phyloP scores from a whole-genome alignment of 441 rosid species.

The Pelargonium australe region DNA sequence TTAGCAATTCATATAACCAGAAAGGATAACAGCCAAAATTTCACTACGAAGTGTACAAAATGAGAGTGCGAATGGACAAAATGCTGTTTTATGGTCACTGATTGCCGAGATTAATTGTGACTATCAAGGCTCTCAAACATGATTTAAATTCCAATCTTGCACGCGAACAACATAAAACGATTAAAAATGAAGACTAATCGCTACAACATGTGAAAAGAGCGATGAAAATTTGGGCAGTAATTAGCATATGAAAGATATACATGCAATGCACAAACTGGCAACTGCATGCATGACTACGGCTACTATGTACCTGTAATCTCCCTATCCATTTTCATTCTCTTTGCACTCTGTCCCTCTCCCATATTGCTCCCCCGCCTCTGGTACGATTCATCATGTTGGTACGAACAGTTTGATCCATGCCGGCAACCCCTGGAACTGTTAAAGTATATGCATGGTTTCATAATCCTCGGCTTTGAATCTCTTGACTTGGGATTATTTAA shows the following conservation, averaged over 20 bases:
- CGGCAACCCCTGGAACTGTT: conserved; percentile 92
- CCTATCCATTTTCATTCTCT: conserved; percentile 90
- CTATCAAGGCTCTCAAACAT: conserved; percentile 10
- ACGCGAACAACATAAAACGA: conserved; percentile 15
- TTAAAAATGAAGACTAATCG: conserved; percentile 20
- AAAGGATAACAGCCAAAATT: too few relatives aligned
- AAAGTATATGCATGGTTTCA: conserved; percentile 85
- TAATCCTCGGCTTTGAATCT: conserved; percentile 57
- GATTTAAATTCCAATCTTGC: conserved; percentile 13
- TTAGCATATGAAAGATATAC: conserved; percentile 21
- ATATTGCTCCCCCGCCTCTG: conserved; percentile 46
- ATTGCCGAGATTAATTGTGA: conserved; percentile 7
- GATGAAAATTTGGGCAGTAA: conserved; percentile 23
- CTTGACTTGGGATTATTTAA: conserved; percentile 46
- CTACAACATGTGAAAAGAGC: conserved; percentile 26
- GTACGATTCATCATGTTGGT: conserved; percentile 62
- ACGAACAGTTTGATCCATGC: conserved; percentile 72
- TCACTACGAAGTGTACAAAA: too few relatives aligned
- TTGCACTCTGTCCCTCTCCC: conserved; percentile 46
- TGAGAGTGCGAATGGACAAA: too few relatives aligned
- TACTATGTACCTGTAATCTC: conserved; percentile 39
- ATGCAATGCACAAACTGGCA: background rate
- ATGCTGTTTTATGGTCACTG: too few relatives aligned
- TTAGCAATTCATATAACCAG: too few relatives aligned
- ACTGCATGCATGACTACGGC: conserved; percentile 32